These are phyloP conservation scores for Plasmopara viticola DNA, from an alignment of 352 stramenopile species.

Conservation along the genomic window DNA sequence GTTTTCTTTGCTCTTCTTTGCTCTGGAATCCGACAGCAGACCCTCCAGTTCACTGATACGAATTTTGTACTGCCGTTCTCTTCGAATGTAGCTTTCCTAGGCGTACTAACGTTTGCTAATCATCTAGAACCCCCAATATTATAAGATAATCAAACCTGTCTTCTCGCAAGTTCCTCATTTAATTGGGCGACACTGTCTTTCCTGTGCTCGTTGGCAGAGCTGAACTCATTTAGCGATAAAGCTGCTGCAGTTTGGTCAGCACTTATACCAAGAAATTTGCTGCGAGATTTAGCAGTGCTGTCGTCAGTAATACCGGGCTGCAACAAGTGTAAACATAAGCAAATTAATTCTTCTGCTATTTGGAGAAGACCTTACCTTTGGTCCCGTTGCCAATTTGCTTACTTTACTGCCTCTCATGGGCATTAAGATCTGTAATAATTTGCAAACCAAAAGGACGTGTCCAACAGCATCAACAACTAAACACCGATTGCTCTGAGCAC, in stretches of 20 bases:
- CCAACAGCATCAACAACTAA: conserved; percentile 5
- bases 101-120: neutral
- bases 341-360: neutral
- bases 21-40: conserved; percentile 53
- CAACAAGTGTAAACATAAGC: conserved; percentile 2
- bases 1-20: conserved; percentile 65
- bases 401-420: conserved; percentile 15
- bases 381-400: conserved; percentile 7
- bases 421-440: conserved; percentile 10
- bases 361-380: conserved; percentile 16
- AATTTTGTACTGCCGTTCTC: conserved; percentile 85
- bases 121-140: neutral
- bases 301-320: conserved; percentile 33
- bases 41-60: conserved; percentile 77
- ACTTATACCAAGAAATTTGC: conserved; percentile 47
- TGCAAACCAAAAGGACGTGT: neutral
- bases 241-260: conserved; percentile 34
- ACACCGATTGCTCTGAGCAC: neutral
- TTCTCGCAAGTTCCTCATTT: conserved; percentile 51
- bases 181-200: conserved; percentile 51
- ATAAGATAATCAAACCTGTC: conserved; percentile 25
- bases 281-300: conserved; percentile 36
- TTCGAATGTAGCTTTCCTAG: conserved; percentile 80
- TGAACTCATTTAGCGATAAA: conserved; percentile 17
- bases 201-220: conserved; percentile 26